A percentile compares a stretch with the other conserved stretches of the same genome.
Conservation (phyloP, 2,329 filamentous ascomycete species). For the Alternaria alternata region DNA sequence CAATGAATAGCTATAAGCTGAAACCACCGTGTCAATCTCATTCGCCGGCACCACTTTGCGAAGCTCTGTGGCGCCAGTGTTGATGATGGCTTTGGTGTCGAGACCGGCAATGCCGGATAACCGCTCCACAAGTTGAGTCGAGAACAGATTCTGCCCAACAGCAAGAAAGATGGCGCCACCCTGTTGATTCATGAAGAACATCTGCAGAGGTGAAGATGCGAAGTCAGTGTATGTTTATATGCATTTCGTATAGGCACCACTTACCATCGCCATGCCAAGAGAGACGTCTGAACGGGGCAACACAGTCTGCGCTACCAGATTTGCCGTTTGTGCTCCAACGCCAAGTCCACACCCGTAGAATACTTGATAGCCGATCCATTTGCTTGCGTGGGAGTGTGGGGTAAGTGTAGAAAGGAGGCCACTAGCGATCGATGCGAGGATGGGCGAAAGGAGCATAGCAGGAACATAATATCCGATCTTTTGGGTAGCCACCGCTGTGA, state of each 20-base stretch:
- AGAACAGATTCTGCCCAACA: conserved; percentile 54
- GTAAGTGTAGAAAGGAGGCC: conserved; percentile 54
- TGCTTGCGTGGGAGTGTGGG: conserved; percentile 32
- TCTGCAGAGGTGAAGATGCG: conserved; percentile 10
- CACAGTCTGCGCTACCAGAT: conserved; percentile 52
- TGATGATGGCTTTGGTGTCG: conserved; percentile 23
- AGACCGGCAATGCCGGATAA: conserved; percentile 34
- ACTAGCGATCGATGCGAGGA: conserved; percentile 51
- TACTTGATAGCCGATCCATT: conserved; percentile 47
- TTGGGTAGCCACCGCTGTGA: conserved; percentile 47
- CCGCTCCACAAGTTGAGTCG: conserved; percentile 27
- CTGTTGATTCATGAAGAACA: conserved; percentile 57
- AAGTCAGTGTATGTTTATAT: background rate
- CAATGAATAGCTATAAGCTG: conserved; percentile 70
- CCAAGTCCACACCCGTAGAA: conserved; percentile 51
- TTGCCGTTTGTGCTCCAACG: conserved; percentile 53
- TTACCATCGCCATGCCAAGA: conserved; percentile 32
- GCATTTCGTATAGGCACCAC: background rate
- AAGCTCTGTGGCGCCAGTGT: conserved; percentile 65
- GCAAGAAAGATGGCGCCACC: conserved; percentile 58
- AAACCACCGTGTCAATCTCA: conserved; percentile 61
- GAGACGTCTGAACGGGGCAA: conserved; percentile 51
- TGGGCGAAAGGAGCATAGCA: conserved; percentile 48
- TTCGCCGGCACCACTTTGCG: conserved; percentile 60
- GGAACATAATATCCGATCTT: conserved; percentile 56